phyloP scores from a whole-genome alignment of 2,329 filamentous ascomycete species.

The Sporothrix mexicana region DNA sequence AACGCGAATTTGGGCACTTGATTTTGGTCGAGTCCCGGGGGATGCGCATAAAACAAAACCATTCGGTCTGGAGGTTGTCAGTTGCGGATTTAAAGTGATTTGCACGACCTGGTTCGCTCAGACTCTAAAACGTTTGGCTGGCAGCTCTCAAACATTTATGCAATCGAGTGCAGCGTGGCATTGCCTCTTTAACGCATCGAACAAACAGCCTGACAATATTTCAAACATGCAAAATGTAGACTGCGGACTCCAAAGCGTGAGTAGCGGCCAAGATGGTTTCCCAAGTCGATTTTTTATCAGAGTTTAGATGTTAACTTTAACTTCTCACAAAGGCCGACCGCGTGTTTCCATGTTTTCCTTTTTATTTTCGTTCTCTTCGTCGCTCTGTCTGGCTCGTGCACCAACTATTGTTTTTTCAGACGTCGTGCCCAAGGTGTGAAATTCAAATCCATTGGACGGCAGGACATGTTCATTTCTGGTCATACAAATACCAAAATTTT shows the following conservation, averaged over 20 bases:
- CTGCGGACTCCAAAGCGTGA: background rate
- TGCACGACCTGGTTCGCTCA: no score
- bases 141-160: background rate
- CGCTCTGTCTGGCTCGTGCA: background rate
- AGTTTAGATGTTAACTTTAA: background rate
- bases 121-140: background rate
- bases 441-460: no score
- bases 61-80: no score
- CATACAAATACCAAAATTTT: background rate
- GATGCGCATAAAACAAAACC: no score
- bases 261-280: background rate
- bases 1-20: no score
- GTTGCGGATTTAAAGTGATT: no score
- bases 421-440: no score
- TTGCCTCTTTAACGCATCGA: background rate
- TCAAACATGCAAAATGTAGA: background rate
- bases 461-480: no score
- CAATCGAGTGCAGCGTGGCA: background rate
- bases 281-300: background rate
- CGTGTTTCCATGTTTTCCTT: background rate
- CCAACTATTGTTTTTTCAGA: background rate
- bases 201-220: background rate
- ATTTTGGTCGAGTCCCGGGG: no score
- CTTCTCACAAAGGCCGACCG: background rate
- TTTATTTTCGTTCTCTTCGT: background rate